These are phyloP conservation scores for Scedosporium minutisporum DNA, from an alignment of 2,329 filamentous ascomycete species.

Conservation along the genomic window DNA sequence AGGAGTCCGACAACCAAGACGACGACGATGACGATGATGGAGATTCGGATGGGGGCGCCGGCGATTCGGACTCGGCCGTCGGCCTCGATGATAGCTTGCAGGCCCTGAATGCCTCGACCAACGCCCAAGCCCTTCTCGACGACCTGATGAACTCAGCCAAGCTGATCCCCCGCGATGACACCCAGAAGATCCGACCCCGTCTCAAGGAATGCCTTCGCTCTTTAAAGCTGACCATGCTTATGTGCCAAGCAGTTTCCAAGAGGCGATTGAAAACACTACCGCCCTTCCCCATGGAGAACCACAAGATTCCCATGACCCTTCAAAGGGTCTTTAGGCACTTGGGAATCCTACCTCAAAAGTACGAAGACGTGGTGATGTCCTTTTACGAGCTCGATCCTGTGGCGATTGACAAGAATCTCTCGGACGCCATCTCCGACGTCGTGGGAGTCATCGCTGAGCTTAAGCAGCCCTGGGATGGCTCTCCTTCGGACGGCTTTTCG, in stretches of 20 bases:
- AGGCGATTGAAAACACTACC: constrained; percentile 55
- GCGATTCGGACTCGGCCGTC: constrained; percentile 8
- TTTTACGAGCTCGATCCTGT: constrained; percentile 61
- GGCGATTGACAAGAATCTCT: constrained; percentile 49
- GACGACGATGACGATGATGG: constrained; percentile 41
- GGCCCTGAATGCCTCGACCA: constrained; percentile 11
- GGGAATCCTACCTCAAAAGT: constrained; percentile 52
- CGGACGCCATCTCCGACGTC: constrained; percentile 50
- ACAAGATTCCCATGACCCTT: constrained; percentile 29
- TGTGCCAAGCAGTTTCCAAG: constrained; percentile 63
- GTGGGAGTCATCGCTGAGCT: constrained; percentile 46
- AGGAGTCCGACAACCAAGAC: constrained; percentile 56
- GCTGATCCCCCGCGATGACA: constrained; percentile 55
- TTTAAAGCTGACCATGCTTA: constrained; percentile 55
- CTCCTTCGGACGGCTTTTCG: not conserved
- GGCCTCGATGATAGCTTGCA: constrained; percentile 22
- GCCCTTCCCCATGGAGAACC: constrained; percentile 20
- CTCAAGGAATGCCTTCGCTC: constrained; percentile 55
- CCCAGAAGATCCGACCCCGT: constrained; percentile 52
- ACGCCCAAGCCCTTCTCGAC: constrained; percentile 50
- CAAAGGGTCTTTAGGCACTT: constrained; percentile 50
- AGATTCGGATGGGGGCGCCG: constrained; percentile 5
- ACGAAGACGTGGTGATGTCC: constrained; percentile 59
- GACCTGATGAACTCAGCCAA: constrained; percentile 54
- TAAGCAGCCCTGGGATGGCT: constrained; percentile 49